These are phyloP conservation scores for Penicillium verhagenii DNA, from an alignment of 495 filamentous ascomycete genomes.

Conservation along the genomic window DNA sequence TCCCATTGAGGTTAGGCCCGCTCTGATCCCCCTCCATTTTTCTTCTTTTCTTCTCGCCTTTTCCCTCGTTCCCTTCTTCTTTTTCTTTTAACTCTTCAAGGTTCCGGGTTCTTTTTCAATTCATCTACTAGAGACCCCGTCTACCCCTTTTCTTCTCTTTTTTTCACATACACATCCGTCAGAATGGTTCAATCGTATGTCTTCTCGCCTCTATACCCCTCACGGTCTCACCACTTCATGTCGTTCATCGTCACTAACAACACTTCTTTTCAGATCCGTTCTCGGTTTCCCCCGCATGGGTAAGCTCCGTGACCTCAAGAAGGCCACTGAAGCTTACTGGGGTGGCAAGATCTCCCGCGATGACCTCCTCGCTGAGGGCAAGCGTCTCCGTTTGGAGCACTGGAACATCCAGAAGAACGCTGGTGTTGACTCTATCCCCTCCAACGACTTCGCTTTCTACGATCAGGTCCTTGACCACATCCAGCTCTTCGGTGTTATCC, in stretches of 20 bases:
- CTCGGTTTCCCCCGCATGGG: constrained; percentile 94
- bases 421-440: constrained; percentile 94
- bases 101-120: constrained; percentile 26
- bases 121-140: constrained; percentile 19
- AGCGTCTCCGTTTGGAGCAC: constrained; percentile 92
- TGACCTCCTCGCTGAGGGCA: constrained; percentile 87
- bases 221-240: constrained; percentile 22
- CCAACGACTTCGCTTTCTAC: constrained; percentile 99
- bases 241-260: constrained; percentile 17
- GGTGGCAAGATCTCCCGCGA: constrained; percentile 85
- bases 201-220: neutral
- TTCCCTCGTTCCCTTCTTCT: constrained; percentile 22
- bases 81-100: constrained; percentile 19
- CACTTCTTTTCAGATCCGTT: constrained; percentile 49
- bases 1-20: constrained; percentile 22
- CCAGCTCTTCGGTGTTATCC: constrained; percentile 92
- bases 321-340: constrained; percentile 98
- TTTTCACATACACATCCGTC: constrained; percentile 37
- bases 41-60: constrained; percentile 31
- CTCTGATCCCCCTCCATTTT: constrained; percentile 30
- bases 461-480: constrained; percentile 98
- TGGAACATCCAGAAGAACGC: constrained; percentile 99
- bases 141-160: constrained; percentile 18
- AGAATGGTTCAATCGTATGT: constrained; percentile 81
- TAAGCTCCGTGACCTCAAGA: constrained; percentile 97